These are phyloP conservation scores for Claviceps spartinae DNA, from an alignment of 2,329 filamentous ascomycete genomes.

Conservation along the genomic window DNA sequence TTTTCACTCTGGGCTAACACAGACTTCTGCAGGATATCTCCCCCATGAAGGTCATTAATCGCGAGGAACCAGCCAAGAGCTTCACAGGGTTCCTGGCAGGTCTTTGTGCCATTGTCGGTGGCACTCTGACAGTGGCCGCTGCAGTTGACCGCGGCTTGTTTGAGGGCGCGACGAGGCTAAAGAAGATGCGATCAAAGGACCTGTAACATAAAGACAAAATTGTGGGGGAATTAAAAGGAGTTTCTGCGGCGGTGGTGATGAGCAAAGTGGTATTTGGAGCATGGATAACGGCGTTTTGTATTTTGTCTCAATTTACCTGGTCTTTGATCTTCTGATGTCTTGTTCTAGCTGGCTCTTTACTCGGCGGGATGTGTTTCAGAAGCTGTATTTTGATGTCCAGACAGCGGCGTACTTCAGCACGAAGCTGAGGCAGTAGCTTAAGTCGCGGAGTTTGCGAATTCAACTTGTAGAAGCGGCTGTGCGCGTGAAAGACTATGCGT, in stretches of 20 bases:
- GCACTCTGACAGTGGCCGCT: slow-evolving; percentile 88
- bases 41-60: slow-evolving; percentile 98
- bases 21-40: slow-evolving; percentile 63
- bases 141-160: slow-evolving; percentile 85
- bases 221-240: neutral
- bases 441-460: too few species aligned
- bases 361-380: neutral
- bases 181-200: slow-evolving; percentile 66
- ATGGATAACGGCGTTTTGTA: slow-evolving; percentile 3
- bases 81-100: slow-evolving; percentile 89
- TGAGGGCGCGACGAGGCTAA: slow-evolving; percentile 71
- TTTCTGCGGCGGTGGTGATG: neutral
- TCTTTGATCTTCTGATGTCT: neutral
- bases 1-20: neutral
- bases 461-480: too few species aligned
- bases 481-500: too few species aligned
- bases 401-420: too few species aligned
- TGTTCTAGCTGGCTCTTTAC: neutral
- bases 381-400: too few species aligned
- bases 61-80: slow-evolving; percentile 76
- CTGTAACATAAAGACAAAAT: slow-evolving; percentile 21
- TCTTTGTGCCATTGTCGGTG: slow-evolving; percentile 86
- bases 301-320: neutral
- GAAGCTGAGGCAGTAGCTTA: too few species aligned
- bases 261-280: neutral